phyloP scores from a whole-genome alignment of 2,329 filamentous ascomycete genomes.

The Hypoxylon sp. region DNA sequence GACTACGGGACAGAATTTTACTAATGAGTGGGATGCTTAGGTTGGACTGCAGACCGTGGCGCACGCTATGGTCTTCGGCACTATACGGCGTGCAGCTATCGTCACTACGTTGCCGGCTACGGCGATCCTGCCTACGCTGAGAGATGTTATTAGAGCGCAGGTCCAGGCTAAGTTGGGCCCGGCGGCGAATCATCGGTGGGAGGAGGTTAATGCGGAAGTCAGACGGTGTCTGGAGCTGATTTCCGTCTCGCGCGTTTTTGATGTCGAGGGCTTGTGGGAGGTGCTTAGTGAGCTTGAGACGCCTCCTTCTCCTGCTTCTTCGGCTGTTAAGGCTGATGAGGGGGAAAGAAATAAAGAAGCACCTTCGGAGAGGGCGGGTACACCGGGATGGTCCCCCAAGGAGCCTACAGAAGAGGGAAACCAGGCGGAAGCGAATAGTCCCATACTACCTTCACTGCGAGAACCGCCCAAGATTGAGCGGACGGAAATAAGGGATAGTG shows the following conservation, averaged over 20 bases:
- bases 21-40: conserved; percentile 34
- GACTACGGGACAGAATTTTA: background rate
- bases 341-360: conserved; percentile 2
- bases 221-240: conserved; percentile 64
- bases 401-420: background rate
- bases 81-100: conserved; percentile 56
- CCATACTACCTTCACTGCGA: conserved; percentile 19
- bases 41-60: conserved; percentile 66
- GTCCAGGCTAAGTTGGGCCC: conserved; percentile 47
- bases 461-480: conserved; percentile 22
- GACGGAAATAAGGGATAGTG: conserved; percentile 58
- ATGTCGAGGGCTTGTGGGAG: conserved; percentile 71
- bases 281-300: conserved; percentile 66
- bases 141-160: conserved; percentile 59
- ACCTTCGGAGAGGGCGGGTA: conserved; percentile 17
- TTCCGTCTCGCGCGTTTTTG: conserved; percentile 70
- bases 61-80: conserved; percentile 54
- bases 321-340: background rate
- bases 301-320: conserved; percentile 13
- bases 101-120: conserved; percentile 64
- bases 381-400: background rate
- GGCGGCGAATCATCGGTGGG: conserved; percentile 13
- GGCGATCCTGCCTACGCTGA: conserved; percentile 60
- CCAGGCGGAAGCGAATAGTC: background rate
- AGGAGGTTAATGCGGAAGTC: conserved; percentile 47